A percentile compares a stretch with the other conserved stretches of the same genome.
These are phyloP conservation scores for Clarireedia monteithiana DNA, from an alignment of 2,329 filamentous ascomycete genomes.

Conservation along the genomic window DNA sequence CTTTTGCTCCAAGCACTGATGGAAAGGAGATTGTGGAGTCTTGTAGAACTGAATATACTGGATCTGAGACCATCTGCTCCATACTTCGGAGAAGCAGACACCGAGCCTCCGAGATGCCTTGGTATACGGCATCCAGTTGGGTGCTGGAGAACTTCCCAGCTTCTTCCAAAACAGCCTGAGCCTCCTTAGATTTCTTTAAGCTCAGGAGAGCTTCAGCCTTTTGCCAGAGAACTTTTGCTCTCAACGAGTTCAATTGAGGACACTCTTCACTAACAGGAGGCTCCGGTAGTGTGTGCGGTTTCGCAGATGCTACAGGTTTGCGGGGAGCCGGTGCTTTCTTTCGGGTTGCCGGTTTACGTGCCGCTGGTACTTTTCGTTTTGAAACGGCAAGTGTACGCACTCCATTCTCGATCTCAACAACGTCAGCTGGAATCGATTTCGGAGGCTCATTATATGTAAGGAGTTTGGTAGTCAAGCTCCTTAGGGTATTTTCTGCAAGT, in stretches of 20 bases:
- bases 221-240: slow-evolving; percentile 41
- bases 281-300: slow-evolving; percentile 16
- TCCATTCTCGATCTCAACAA: slow-evolving; percentile 14
- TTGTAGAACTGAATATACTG: slow-evolving; percentile 81
- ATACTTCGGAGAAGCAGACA: slow-evolving; percentile 62
- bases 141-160: slow-evolving; percentile 38
- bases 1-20: slow-evolving; percentile 40
- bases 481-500: slow-evolving; percentile 38
- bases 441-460: slow-evolving; percentile 27
- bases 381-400: slow-evolving; percentile 26
- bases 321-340: slow-evolving; percentile 25
- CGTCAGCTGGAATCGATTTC: slow-evolving; percentile 11
- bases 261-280: slow-evolving; percentile 27
- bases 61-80: slow-evolving; percentile 67
- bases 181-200: slow-evolving; percentile 46
- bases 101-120: slow-evolving; percentile 57
- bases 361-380: slow-evolving; percentile 25
- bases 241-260: slow-evolving; percentile 33
- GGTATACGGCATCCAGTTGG: slow-evolving; percentile 35
- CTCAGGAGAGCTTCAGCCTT: slow-evolving; percentile 41
- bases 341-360: slow-evolving; percentile 15
- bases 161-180: slow-evolving; percentile 46
- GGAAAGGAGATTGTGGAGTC: slow-evolving; percentile 90
- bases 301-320: slow-evolving; percentile 24
- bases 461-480: slow-evolving; percentile 31